A percentile compares a stretch with the other conserved stretches of the same genome.
Evolutionary conservation across 116 monocot species (phyloP).

Genomic region (Posidonia oceanica): DNA sequence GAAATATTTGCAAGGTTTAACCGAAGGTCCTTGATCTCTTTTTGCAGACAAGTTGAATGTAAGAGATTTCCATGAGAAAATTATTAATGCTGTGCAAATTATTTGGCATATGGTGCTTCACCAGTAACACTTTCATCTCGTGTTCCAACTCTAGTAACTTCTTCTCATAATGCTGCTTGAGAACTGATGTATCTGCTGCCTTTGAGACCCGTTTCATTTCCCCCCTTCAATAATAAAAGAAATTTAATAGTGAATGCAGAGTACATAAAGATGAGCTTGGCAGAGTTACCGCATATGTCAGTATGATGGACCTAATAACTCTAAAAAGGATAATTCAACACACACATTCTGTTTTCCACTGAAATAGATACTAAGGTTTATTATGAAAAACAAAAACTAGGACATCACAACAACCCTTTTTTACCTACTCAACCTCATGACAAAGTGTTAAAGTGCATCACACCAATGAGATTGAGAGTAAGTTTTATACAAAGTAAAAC

Average conservation of each 20-base stretch:
- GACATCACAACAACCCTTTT: no score
- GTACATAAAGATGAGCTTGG: no score
- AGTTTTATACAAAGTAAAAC: no score
- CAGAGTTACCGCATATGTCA: no score
- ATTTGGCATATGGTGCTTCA: constrained; percentile 5
- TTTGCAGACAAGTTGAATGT: constrained; percentile 21
- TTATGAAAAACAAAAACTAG: not conserved
- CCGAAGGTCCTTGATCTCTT: constrained; percentile 85
- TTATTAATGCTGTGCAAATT: not conserved
- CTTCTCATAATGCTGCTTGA: constrained; percentile 93
- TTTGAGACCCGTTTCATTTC: constrained; percentile 83
- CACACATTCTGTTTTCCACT: no score
- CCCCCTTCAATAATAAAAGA: constrained; percentile 43
- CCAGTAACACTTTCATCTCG: constrained; percentile 78
- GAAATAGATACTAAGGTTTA: no score
- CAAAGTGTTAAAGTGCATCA: no score
- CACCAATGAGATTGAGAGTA: no score
- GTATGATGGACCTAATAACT: no score
- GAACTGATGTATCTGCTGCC: constrained; percentile 43
- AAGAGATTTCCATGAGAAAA: not conserved
- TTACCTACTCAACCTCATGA: no score
- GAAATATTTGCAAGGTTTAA: constrained; percentile 56
- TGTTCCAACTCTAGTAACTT: constrained; percentile 76
- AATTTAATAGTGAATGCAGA: no score
- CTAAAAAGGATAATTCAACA: no score